A percentile compares a stretch with the other conserved stretches of the same genome.
These are phyloP conservation scores for Fusarium haematococcum DNA, from an alignment of 2,329 filamentous ascomycete species.

Conservation along the genomic window DNA sequence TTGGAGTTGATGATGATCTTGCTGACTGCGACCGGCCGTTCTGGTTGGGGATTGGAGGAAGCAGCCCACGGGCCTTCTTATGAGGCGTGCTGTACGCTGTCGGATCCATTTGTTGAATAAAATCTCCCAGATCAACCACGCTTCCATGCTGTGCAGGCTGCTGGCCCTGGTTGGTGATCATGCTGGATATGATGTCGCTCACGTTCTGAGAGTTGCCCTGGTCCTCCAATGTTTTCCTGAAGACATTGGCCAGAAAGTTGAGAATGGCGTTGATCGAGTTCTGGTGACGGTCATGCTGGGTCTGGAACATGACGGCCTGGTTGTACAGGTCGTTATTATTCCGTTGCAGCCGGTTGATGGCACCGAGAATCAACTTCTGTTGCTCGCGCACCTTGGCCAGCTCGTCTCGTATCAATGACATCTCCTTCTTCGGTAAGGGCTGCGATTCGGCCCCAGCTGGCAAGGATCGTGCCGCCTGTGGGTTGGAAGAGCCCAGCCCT, in stretches of 20 bases:
- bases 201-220: slow-evolving; percentile 81
- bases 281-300: slow-evolving; percentile 94
- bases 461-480: slow-evolving; percentile 47
- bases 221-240: slow-evolving; percentile 91
- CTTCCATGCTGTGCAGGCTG: slow-evolving; percentile 63
- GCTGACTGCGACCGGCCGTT: slow-evolving; percentile 44
- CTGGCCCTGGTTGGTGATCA: slow-evolving; percentile 70
- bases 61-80: slow-evolving; percentile 66
- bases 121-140: slow-evolving; percentile 72
- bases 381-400: slow-evolving; percentile 85
- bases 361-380: slow-evolving; percentile 85
- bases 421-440: slow-evolving; percentile 75
- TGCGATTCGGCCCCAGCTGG: slow-evolving; percentile 60
- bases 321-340: slow-evolving; percentile 91
- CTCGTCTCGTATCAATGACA: slow-evolving; percentile 82
- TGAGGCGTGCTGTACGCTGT: slow-evolving; percentile 54
- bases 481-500: slow-evolving; percentile 31
- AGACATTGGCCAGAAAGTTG: slow-evolving; percentile 96
- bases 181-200: slow-evolving; percentile 83
- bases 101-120: slow-evolving; percentile 61
- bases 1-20: slow-evolving; percentile 33
- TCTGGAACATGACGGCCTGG: slow-evolving; percentile 90
- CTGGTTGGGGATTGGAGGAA: slow-evolving; percentile 64
- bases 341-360: slow-evolving; percentile 82
- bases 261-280: slow-evolving; percentile 99